Evolutionary conservation across 805 yeast genomes (phyloP), one percentile per base, ranked within the genome.

Genomic region (Hanseniaspora pseudoguilliermondii): DNA sequence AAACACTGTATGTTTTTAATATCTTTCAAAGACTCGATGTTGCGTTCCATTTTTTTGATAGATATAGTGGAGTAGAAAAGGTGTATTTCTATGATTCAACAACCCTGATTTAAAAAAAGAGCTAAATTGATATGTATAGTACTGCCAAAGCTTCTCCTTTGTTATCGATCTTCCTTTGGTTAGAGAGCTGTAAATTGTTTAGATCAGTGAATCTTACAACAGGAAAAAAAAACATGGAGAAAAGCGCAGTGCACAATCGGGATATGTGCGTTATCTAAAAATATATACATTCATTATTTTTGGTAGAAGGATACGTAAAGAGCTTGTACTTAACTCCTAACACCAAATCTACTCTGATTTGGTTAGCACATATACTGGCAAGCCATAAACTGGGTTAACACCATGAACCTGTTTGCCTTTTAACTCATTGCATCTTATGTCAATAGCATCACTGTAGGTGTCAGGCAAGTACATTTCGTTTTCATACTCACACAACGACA

Each of bases 361-460:
- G 3, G 38, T 15, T 15, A 51, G 16, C 20, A 40, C 20, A 40
- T 47, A 35, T 2, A 47, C 11, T 18, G 58, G 85, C 15, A 82
- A 60, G 0, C 83, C 84, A 61, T 80, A 81, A 0, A 82, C 68
- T 1, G 87, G 85, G 57, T 82, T 79, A 16, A 82, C 60, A 0
- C 73, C 55, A 2, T 52, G 43, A 7, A 63, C 57, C 8, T 52
- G 25, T 8, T 49, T 47, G 13, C 20, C 36, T 9, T 20, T 13
- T 1, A 13, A 6, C 8, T 23, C 3, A 10, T 20, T 48, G 21
- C 52, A 34, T 18, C 5, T 34, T 11, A 54, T 43, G 9, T 23
- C 7, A 11, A 42, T 11, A 2, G 57, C 43, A 25, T 35, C 32
- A 16, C 21, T 10, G 16, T 11, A 34, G 9, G 13, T 21, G 7